These are phyloP conservation scores for Naganishia sp. DNA, from an alignment of 1,284 basidiomycete species.

Conservation along the genomic window DNA sequence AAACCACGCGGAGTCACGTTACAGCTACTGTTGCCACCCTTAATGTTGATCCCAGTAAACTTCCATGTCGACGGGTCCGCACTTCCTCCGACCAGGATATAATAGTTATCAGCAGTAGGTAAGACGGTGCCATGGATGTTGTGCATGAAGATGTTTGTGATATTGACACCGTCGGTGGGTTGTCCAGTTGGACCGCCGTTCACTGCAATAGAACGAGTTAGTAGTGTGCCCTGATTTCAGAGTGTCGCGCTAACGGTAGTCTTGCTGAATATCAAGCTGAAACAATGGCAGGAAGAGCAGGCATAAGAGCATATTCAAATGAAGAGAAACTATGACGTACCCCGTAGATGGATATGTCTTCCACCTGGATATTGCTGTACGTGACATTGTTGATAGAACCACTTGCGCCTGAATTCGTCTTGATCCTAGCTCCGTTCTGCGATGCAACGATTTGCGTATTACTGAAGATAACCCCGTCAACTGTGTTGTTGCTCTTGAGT, in stretches of 20 bases:
- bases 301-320: not conserved
- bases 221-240: not conserved
- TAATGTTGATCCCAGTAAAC: slow-evolving; percentile 32
- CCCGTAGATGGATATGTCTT: slow-evolving; percentile 37
- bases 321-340: slow-evolving; percentile 11
- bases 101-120: slow-evolving; percentile 28
- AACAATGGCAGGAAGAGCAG: not conserved
- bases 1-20: slow-evolving; percentile 26
- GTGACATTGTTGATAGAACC: slow-evolving; percentile 36
- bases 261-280: slow-evolving; percentile 26
- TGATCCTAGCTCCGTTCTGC: slow-evolving; percentile 39
- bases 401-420: slow-evolving; percentile 38
- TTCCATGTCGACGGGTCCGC: slow-evolving; percentile 28
- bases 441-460: slow-evolving; percentile 37
- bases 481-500: slow-evolving; percentile 34
- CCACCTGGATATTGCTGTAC: slow-evolving; percentile 37
- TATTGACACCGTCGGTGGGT: slow-evolving; percentile 31
- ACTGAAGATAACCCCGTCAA: slow-evolving; percentile 37
- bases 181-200: slow-evolving; percentile 33
- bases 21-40: slow-evolving; percentile 30
- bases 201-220: not conserved
- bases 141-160: slow-evolving; percentile 34
- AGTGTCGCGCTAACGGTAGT: slow-evolving; percentile 11
- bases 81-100: slow-evolving; percentile 30
- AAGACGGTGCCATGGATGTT: slow-evolving; percentile 32